Base-by-base conservation (phyloP, 1,139 yeast species). In the Debaryomyces sp. region DNA sequence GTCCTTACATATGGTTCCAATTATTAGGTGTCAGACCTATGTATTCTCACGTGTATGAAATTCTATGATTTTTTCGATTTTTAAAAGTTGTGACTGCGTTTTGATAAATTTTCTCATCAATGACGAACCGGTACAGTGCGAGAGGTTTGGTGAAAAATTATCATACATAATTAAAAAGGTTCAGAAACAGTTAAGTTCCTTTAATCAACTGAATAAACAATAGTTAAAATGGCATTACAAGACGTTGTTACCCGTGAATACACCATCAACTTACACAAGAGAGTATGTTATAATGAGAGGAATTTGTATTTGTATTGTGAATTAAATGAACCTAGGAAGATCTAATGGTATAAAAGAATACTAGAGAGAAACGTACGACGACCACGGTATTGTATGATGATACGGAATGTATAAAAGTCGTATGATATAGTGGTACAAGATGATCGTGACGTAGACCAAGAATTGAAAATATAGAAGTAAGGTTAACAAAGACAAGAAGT, bases 211-310 rank as follows among this genome's bases (percentile, higher is more conserved):
- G 36, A 35, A 46, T 42, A 48, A 34, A 34, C 44, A 45, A 41
- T 41, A 57, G 56, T 72, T 63, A 83, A 81, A 81, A 88, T 90
- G 84, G 97, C 97, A 80, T 84, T 90, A 78, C 90, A 90, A 84
- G 98, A 94, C 94, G 97, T 91, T 80, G 97, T 95, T 81, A 89
- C 99, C 78, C 96, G 99, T 82, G 99, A 95, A 84, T 95, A 95
- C 91, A 95, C 99, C 86, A 92, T 95, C 81, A 94, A 95, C 92
- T 83, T 94, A 81, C 96, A 91, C 96, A 94, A 91, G 83, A 91
- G 98, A 84, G 96, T 89, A 85, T 78, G 95, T 87, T 41, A 12
- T 41, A 29, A 27, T 21, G 10, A 22, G 22, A 41, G 36, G 21
- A 29, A 6, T 21, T 10, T 29, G 35, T 18, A 30, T 41, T 18